Conservation (phyloP, 495 filamentous ascomycete genomes). For the Neurospora terricola region DNA sequence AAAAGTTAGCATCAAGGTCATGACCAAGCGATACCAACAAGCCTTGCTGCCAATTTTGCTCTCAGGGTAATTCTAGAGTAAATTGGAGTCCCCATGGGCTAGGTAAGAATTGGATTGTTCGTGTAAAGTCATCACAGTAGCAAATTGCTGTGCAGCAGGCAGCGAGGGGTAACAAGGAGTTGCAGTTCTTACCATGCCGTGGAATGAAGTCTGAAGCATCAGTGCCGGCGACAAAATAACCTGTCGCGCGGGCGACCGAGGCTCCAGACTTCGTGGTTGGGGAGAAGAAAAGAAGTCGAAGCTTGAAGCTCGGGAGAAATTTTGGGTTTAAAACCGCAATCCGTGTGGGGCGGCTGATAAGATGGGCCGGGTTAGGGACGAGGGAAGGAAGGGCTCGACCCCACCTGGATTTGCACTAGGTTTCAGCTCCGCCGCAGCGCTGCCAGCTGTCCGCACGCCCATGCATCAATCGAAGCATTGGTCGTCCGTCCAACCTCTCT, state of each 20-base stretch:
- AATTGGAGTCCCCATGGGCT: constrained; percentile 51
- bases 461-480: neutral
- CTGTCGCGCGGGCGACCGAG: constrained; percentile 1
- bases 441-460: neutral
- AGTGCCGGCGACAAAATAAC: neutral
- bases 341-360: constrained; percentile 19
- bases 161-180: constrained; percentile 10
- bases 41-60: constrained; percentile 16
- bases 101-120: constrained; percentile 83
- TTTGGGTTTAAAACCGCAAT: constrained; percentile 14
- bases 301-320: constrained; percentile 14
- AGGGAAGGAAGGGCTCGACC: neutral
- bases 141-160: constrained; percentile 6
- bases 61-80: constrained; percentile 66
- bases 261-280: constrained; percentile 1
- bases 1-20: constrained; percentile 12
- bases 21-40: constrained; percentile 1
- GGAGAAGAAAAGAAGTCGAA: constrained; percentile 8
- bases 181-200: neutral
- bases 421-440: neutral
- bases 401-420: neutral
- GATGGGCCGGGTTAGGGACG: constrained; percentile 4
- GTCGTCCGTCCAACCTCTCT: too few species aligned
- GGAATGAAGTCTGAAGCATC: constrained; percentile 22
- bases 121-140: constrained; percentile 47